Percentiles rank a stretch among this genome's conserved stretches.
Evolutionary conservation across 2,329 filamentous ascomycete genomes (phyloP).

Genomic region (Coniella vitis): DNA sequence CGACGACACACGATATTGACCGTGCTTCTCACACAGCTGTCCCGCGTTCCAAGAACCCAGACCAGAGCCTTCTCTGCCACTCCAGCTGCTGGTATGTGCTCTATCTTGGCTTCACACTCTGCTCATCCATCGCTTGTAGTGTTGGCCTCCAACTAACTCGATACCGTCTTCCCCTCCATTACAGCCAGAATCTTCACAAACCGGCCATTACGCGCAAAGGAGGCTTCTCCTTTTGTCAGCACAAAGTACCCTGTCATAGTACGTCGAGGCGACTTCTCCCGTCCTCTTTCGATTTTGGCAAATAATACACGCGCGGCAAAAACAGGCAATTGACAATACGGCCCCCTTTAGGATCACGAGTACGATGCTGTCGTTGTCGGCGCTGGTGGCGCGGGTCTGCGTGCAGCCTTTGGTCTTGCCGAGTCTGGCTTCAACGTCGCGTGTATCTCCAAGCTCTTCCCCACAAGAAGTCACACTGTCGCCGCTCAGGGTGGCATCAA

Average conservation of each 20-base stretch:
- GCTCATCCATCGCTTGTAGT: not conserved
- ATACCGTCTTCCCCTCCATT: no score
- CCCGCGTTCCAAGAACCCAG: conserved; percentile 55
- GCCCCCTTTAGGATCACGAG: conserved; percentile 69
- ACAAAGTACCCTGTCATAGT: conserved; percentile 92
- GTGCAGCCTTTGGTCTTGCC: conserved; percentile 77
- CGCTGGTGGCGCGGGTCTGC: conserved; percentile 73
- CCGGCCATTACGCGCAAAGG: conserved; percentile 82
- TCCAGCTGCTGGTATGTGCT: conserved; percentile 62
- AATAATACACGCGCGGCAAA: no score
- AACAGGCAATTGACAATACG: no score
- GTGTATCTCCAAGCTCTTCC: conserved; percentile 82
- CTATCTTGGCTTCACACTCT: not conserved
- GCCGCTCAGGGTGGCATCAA: conserved; percentile 81
- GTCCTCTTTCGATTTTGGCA: conserved; percentile 3
- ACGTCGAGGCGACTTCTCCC: conserved; percentile 42
- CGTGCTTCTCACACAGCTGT: conserved; percentile 43
- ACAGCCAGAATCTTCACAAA: conserved; percentile 80
- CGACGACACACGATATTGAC: conserved; percentile 13
- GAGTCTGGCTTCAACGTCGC: conserved; percentile 84
- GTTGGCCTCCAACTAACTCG: conserved; percentile 10
- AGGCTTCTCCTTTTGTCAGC: conserved; percentile 79
- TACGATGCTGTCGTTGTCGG: conserved; percentile 96
- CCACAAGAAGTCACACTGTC: conserved; percentile 78
- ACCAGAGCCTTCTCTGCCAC: conserved; percentile 82